These are phyloP conservation scores for Beta vulgaris DNA, from an alignment of 148 eudicot genomes.

Conservation along the genomic window DNA sequence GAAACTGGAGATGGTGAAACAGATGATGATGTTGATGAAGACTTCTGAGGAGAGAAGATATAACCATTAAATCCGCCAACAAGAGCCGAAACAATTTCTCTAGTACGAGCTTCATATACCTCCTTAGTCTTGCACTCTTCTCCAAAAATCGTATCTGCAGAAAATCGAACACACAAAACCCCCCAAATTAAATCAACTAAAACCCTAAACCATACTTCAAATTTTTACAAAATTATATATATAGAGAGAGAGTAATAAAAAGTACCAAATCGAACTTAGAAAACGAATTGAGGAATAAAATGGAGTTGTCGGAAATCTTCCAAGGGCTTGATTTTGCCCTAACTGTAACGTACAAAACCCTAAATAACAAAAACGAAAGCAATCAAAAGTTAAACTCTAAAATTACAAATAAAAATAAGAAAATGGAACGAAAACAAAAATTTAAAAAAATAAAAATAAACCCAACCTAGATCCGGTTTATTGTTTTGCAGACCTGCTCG, in stretches of 20 bases:
- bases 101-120: constrained; percentile 70
- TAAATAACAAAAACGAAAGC: no score
- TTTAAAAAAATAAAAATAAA: no score
- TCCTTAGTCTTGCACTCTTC: constrained; percentile 68
- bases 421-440: no score
- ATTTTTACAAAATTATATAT: background rate
- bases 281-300: constrained; percentile 41
- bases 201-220: constrained; percentile 23
- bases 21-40: no score
- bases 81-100: constrained; percentile 77
- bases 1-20: no score
- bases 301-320: constrained; percentile 74
- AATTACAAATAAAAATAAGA: no score
- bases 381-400: no score
- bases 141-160: constrained; percentile 67
- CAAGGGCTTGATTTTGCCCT: constrained; percentile 81
- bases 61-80: constrained; percentile 88
- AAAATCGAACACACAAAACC: background rate
- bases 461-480: no score
- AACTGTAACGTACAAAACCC: constrained; percentile 81
- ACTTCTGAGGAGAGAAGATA: background rate
- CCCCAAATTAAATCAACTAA: constrained; percentile 2
- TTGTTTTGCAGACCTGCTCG: no score
- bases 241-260: background rate
- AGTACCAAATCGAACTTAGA: constrained; percentile 83